Evolutionary conservation across 768 basidiomycete species (phyloP), one percentile per base, ranked within the genome.

Genomic region (Calocybe cyanea): DNA sequence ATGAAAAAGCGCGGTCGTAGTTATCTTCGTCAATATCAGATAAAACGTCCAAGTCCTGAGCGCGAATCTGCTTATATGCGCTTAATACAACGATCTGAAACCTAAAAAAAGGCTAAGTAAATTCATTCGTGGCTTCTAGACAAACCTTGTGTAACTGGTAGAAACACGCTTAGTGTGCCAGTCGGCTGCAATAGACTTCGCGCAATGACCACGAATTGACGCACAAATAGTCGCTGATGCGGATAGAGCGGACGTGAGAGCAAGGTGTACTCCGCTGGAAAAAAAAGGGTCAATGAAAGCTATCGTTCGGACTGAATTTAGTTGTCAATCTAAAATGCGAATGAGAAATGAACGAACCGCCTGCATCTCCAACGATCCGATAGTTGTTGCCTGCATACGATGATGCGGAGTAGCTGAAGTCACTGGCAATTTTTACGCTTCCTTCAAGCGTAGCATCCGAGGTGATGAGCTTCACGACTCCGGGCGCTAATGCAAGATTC

Each of bases 11-110:
- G 36, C 78, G 72, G 59, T 86, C 83, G 54, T 81, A 86, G 54
- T 81, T 85, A 55, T 82, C 78, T 56, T 84, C 82, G 46, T 81
- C 72, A 20, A 86, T 72, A 49, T 86, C 83, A 1, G 70, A 75
- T 28, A 86, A 68, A 21, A 84, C 71, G 50, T 76, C 72, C 8
- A 63, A 65, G 30, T 67, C 68, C 55, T 85, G 81, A 3, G 80
- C 71, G 15, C 78, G 76, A 43, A 86, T 83, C 53, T 85, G 83
- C 61, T 83, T 85, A 61, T 84, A 85, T 51, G 82, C 81, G 51
- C 81, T 83, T n/a, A 85, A 64, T 19, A 83, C 82, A 17, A 85
- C 82, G 10, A 86, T 71, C 54, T 83, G 76, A 54, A 85, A 84
- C 53, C 80, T 83, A 44, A 2, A 6, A 34, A 32, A 30, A 17